These are phyloP conservation scores for Naganishia friedmannii DNA, from an alignment of 768 basidiomycete genomes.

Conservation along the genomic window DNA sequence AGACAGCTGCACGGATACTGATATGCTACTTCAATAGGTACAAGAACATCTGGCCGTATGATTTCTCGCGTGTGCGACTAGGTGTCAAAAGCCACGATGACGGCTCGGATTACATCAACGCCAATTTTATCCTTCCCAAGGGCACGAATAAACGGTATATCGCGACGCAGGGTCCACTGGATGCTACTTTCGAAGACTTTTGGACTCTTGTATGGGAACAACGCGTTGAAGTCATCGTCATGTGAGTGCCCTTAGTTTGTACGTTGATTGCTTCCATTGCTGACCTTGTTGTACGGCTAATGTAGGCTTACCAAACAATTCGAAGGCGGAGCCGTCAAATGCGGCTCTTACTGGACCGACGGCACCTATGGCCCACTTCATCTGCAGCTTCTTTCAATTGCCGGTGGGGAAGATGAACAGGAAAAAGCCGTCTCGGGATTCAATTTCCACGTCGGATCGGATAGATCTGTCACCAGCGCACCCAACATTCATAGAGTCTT, in stretches of 20 bases:
- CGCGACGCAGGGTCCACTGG: slow-evolving; percentile 91
- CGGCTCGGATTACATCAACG: slow-evolving; percentile 89
- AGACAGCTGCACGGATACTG: not conserved
- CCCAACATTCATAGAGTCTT: slow-evolving; percentile 58
- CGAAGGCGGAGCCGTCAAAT: slow-evolving; percentile 84
- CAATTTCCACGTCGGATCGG: slow-evolving; percentile 53
- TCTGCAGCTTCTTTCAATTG: slow-evolving; percentile 59
- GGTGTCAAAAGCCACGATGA: slow-evolving; percentile 54
- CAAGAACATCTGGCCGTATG: slow-evolving; percentile 93
- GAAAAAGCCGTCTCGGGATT: slow-evolving; percentile 51
- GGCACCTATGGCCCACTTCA: slow-evolving; percentile 68
- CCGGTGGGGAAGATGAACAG: slow-evolving; percentile 56
- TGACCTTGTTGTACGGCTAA: not conserved
- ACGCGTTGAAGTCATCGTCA: slow-evolving; percentile 88
- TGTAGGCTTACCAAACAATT: slow-evolving; percentile 73
- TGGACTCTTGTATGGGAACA: slow-evolving; percentile 97
- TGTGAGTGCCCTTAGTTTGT: slow-evolving; percentile 54
- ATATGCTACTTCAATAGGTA: slow-evolving; percentile 59
- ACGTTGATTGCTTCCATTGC: not conserved
- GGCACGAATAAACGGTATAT: slow-evolving; percentile 81
- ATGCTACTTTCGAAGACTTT: slow-evolving; percentile 84
- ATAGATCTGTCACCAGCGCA: slow-evolving; percentile 29
- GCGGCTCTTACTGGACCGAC: slow-evolving; percentile 77
- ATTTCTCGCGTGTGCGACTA: slow-evolving; percentile 83
- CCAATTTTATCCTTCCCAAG: slow-evolving; percentile 84